These are phyloP conservation scores for Metroxylon sagu DNA, from an alignment of 176 grass and related monocot species.

Conservation along the genomic window DNA sequence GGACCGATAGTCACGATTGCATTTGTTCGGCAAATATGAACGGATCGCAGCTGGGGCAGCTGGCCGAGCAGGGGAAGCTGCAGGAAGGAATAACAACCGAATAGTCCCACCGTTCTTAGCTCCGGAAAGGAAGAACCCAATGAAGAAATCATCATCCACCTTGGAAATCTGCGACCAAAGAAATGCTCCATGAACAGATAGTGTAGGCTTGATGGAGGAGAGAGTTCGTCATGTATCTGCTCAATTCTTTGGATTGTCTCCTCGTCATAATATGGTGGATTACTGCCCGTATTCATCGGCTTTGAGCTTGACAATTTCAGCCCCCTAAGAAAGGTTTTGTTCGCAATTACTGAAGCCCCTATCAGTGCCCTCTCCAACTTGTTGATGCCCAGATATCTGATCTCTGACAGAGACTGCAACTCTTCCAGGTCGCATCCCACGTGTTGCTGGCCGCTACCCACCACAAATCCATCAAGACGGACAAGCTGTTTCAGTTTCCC, in stretches of 20 bases:
- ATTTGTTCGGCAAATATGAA: constrained; percentile 2
- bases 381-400: not conserved
- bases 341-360: not conserved
- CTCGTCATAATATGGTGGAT: not conserved
- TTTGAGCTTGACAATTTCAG: not conserved
- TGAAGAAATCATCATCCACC: constrained; percentile 6
- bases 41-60: constrained; percentile 14
- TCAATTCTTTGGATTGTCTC: not conserved
- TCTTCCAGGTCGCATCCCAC: constrained; percentile 26
- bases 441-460: not conserved
- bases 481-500: constrained; percentile 11
- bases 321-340: not conserved
- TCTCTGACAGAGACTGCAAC: constrained; percentile 7
- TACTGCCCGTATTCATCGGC: not conserved
- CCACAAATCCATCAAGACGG: constrained; percentile 20
- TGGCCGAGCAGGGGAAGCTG: constrained; percentile 26
- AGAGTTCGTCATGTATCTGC: constrained; percentile 4
- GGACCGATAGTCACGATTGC: constrained; percentile 22
- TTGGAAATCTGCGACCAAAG: not conserved
- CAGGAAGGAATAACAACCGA: not conserved
- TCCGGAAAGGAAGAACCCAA: constrained; percentile 6
- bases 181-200: not conserved
- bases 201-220: constrained; percentile 20
- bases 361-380: constrained; percentile 14
- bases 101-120: not conserved